Evolutionary conservation across 2,329 filamentous ascomycete species (phyloP), one percentile per base, ranked within the genome.

Genomic region (Cytospora mali): DNA sequence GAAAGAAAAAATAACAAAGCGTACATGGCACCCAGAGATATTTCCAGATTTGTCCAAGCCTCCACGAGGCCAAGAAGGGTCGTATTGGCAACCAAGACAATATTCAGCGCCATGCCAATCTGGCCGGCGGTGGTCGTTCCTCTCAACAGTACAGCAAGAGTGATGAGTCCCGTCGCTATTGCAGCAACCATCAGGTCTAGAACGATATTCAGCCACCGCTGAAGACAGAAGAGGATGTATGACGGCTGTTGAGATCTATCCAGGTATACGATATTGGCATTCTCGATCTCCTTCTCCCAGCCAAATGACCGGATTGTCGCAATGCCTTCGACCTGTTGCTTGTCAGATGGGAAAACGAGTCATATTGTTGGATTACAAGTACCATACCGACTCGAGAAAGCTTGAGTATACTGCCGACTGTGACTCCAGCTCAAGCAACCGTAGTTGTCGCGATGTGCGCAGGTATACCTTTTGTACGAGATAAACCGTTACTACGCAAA

Each of bases 401-500:
- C 68, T 73, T 0, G 73, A 74, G 42, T 70, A 81, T 0, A 86
- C 72, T 0, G 77, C 79, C 0, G 83, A 76, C 52, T 80, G 80
- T 0, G 81, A 77, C 66, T 86, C 82, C 0, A 86, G 74, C 53
- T 86, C 84, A 29, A 86, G 69, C 14, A 82, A 76, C 48, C 83
- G 80, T 2, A 87, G 72, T 66, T 86, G 84, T 0, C 83, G 77
- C 0, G 83, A 85, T 0, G 84, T 85, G 3, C 79, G 76, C 0
- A 87, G 74, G 62, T 84, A 85, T 28, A 80, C 69, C 53, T 77
- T 81, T 62, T 83, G 81, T 3, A 84, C 72, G 0, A 75, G 50
- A 60, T 80, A 84, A 1, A 82, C 69, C 0, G 77, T 65, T 3
- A 70, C 64, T 7, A 77, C 60, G 2, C 79, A 75, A 3, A 79